These are phyloP conservation scores for Chytriomyces confervae DNA, from an alignment of 192 early-diverging fungal species.

Conservation along the genomic window DNA sequence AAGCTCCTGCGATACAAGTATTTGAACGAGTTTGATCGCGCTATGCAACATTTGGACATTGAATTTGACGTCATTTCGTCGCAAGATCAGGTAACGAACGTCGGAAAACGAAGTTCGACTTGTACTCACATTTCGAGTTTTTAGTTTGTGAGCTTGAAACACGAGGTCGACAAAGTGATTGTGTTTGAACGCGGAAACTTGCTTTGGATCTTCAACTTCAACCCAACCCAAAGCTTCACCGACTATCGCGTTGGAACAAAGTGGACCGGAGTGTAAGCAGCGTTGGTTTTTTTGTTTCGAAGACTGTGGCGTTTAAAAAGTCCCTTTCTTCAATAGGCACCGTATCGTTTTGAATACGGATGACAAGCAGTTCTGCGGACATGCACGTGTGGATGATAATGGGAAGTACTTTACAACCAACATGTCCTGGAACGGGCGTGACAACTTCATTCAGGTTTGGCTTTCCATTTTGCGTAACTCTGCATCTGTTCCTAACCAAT, in stretches of 20 bases:
- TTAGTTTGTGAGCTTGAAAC: conserved; percentile 82
- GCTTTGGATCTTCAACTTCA: conserved; percentile 95
- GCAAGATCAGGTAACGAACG: conserved; percentile 47
- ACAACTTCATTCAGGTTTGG: conserved; percentile 76
- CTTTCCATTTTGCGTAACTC: neutral
- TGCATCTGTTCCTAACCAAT: neutral
- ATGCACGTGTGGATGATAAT: conserved; percentile 70
- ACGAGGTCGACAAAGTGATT: conserved; percentile 92
- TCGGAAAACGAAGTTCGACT: neutral
- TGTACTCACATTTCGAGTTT: neutral
- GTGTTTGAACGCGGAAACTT: conserved; percentile 89
- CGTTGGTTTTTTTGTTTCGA: conserved; percentile 17
- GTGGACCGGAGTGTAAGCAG: conserved; percentile 63
- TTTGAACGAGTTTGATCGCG: conserved; percentile 86
- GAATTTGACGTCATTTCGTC: conserved; percentile 71
- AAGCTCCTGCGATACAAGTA: conserved; percentile 87
- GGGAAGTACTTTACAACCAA: conserved; percentile 75
- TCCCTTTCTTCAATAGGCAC: conserved; percentile 47
- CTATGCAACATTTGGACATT: conserved; percentile 82
- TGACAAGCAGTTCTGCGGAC: conserved; percentile 76
- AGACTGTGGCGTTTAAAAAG: neutral
- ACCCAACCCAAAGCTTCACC: conserved; percentile 79
- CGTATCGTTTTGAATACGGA: conserved; percentile 81
- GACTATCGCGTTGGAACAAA: conserved; percentile 88
- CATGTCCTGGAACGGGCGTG: conserved; percentile 72